Evolutionary conservation across 768 basidiomycete genomes (phyloP), one percentile per base, ranked within the genome.

Genomic region (Suillus paluster): DNA sequence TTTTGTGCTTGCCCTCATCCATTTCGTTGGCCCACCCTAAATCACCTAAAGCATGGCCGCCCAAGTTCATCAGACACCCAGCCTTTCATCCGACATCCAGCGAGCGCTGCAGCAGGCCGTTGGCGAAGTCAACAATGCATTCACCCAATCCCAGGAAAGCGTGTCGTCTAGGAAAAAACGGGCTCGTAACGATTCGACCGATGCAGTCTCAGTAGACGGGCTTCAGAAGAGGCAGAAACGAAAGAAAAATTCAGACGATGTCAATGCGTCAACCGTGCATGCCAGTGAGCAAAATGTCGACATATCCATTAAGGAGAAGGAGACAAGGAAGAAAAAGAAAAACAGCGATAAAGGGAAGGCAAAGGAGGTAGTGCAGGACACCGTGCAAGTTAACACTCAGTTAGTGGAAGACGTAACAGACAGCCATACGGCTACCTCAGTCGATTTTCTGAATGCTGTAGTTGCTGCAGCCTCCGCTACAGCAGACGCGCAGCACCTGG

Each of bases 401-500:
- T 77, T 77, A 57, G 73, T 75, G 14, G 68, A 65, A 33, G 75
- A 72, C 39, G 64, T 68, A 1, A 61, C 56, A 42, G 75, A 78
- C 53, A 76, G 73, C 63, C 75, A 80, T 25, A 78, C 82, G 46
- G 76, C 83, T 9, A 82, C 86, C 4, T 81, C 88, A 4, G 77
- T 84, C 19, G 86, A 86, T 9, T 81, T 90, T 56, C 75, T 90
- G 42, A 85, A 84, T 54, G 87, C 88, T 0, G 84, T 90, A 15
- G 86, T 88, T 23, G 86, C 86, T 36, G 86, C 87, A 6, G 85
- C 87, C 4, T 81, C 86, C n/a, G 82, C 81, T 9, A 81, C 82
- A 17, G 77, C 81, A 0, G 76, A 74, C 25, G 63, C 66, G 15
- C 73, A 77, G 27, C 64, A 72, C 33, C 64, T 71, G 36, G 68